A percentile compares a stretch with the other conserved stretches of the same genome.
Conservation (phyloP, 768 basidiomycete species). For the Crucibulum laeve region DNA sequence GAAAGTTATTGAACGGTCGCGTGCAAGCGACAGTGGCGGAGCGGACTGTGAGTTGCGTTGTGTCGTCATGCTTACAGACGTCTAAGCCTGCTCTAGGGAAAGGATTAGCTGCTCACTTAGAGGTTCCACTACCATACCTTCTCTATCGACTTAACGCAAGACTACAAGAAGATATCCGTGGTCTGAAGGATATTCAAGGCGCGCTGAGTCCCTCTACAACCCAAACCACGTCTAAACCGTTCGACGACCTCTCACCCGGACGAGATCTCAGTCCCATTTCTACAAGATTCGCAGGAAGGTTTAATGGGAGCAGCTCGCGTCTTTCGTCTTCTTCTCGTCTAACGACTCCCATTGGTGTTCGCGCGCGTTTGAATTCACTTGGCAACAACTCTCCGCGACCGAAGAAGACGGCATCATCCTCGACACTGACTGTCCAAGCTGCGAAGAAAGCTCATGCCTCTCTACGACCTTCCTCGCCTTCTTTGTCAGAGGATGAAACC, state of each 20-base stretch:
- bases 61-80: background rate
- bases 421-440: conserved; percentile 66
- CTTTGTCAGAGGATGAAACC: conserved; percentile 45
- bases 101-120: conserved; percentile 71
- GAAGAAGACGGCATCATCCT: conserved; percentile 62
- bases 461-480: conserved; percentile 42
- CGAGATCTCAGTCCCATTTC: conserved; percentile 23
- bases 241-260: conserved; percentile 14
- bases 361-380: conserved; percentile 68
- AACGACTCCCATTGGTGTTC: conserved; percentile 56
- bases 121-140: conserved; percentile 80
- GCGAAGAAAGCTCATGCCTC: conserved; percentile 32
- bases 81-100: conserved; percentile 57
- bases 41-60: conserved; percentile 65
- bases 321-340: conserved; percentile 40
- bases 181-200: conserved; percentile 67
- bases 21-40: conserved; percentile 65
- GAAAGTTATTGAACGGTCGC: conserved; percentile 81
- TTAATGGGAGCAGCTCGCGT: conserved; percentile 27
- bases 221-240: conserved; percentile 27
- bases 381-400: conserved; percentile 47
- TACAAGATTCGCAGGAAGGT: conserved; percentile 22
- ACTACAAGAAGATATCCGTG: conserved; percentile 82
- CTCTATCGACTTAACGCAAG: conserved; percentile 80
- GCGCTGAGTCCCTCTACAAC: conserved; percentile 45